These are phyloP conservation scores for Ceratobasidium sp. DNA, from an alignment of 1,284 basidiomycete species.

Conservation along the genomic window DNA sequence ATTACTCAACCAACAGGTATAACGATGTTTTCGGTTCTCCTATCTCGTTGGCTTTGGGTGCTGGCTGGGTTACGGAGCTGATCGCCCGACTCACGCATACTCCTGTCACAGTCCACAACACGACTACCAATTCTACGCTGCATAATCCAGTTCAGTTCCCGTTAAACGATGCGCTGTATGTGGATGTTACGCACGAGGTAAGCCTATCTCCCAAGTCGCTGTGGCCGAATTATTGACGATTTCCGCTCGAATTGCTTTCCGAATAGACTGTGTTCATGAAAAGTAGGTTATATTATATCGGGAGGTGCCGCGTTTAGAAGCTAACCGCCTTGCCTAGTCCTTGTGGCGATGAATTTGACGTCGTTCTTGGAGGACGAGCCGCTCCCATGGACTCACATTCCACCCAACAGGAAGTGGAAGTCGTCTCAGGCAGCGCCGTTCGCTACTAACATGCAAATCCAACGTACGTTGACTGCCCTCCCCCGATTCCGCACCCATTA, in stretches of 20 bases:
- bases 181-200: slow-evolving; percentile 88
- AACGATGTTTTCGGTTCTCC: slow-evolving; percentile 85
- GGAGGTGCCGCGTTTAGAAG: too few species aligned
- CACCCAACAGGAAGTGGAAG: slow-evolving; percentile 65
- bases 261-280: slow-evolving; percentile 52
- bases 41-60: slow-evolving; percentile 81
- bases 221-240: too few species aligned
- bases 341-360: slow-evolving; percentile 62
- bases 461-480: background rate
- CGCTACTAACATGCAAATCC: slow-evolving; percentile 58
- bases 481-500: too few species aligned
- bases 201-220: slow-evolving; percentile 31
- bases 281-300: slow-evolving; percentile 58
- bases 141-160: slow-evolving; percentile 81
- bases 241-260: too few species aligned
- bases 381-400: slow-evolving; percentile 80
- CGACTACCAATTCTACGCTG: slow-evolving; percentile 84
- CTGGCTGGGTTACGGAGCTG: slow-evolving; percentile 88
- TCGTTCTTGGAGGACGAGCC: slow-evolving; percentile 76
- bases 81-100: slow-evolving; percentile 83
- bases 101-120: slow-evolving; percentile 75
- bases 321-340: slow-evolving; percentile 37
- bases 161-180: slow-evolving; percentile 82
- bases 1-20: slow-evolving; percentile 65
- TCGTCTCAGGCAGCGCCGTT: slow-evolving; percentile 67